Evolutionary conservation across 371 early-diverging fungal species (phyloP).

Genomic region (Rhizopus sp.): DNA sequence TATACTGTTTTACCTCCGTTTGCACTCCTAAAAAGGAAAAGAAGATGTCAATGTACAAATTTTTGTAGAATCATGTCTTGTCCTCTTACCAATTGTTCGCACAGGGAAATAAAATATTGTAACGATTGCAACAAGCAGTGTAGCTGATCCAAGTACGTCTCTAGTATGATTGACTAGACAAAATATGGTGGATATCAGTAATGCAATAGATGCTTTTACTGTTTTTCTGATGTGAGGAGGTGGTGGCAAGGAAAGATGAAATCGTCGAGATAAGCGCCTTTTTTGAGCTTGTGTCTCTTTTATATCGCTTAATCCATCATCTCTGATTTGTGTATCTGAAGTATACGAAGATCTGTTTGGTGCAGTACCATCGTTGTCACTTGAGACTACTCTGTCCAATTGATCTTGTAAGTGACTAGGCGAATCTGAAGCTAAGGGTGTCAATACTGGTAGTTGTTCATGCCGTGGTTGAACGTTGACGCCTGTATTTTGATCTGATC

Average conservation of each 20-base stretch:
- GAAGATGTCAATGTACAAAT: not conserved
- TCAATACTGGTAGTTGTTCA: not conserved
- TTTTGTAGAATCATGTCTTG: not conserved
- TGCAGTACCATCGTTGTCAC: not conserved
- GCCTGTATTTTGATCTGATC: not conserved
- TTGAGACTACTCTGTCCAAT: not conserved
- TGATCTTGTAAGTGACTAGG: not conserved
- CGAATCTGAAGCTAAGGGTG: not conserved
- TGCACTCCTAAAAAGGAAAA: slow-evolving; percentile 13
- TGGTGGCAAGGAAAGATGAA: slow-evolving; percentile 19
- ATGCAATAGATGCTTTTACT: slow-evolving; percentile 35
- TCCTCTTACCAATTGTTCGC: slow-evolving; percentile 23
- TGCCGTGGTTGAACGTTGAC: not conserved
- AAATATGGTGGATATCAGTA: slow-evolving; percentile 32
- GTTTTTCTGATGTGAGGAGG: slow-evolving; percentile 36
- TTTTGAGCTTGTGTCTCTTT: not conserved
- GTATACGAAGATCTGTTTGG: not conserved
- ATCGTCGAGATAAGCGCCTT: not conserved
- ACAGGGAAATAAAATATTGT: slow-evolving; percentile 27
- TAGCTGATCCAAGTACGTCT: slow-evolving; percentile 8
- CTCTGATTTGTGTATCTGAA: not conserved
- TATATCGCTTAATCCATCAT: not conserved
- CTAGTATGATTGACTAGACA: slow-evolving; percentile 13
- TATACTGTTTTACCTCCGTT: slow-evolving; percentile 15
- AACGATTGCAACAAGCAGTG: slow-evolving; percentile 21